Percentiles rank a stretch among this genome's conserved stretches.
phyloP scores from a whole-genome alignment of 2,329 filamentous ascomycete species.

The Aspergillus niger region DNA sequence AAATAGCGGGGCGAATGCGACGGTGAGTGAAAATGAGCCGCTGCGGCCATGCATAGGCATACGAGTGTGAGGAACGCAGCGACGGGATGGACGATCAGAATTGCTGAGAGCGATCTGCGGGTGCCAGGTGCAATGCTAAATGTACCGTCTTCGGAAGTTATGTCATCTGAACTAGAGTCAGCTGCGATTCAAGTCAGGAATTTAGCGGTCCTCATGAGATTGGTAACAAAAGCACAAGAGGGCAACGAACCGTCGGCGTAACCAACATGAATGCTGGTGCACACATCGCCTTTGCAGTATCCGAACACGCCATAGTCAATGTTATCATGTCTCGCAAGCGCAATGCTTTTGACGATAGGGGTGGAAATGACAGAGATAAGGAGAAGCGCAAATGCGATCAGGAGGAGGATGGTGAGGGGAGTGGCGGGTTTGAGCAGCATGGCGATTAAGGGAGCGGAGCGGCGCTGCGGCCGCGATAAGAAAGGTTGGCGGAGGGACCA shows the following conservation, averaged over 20 bases:
- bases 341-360: slow-evolving; percentile 82
- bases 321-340: slow-evolving; percentile 74
- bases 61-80: slow-evolving; percentile 83
- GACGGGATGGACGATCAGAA: slow-evolving; percentile 90
- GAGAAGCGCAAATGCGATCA: slow-evolving; percentile 80
- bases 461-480: slow-evolving; percentile 10
- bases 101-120: slow-evolving; percentile 73
- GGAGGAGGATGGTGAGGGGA: slow-evolving; percentile 81
- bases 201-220: not conserved
- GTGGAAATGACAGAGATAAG: slow-evolving; percentile 88
- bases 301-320: slow-evolving; percentile 92
- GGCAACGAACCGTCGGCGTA: slow-evolving; percentile 74
- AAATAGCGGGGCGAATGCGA: slow-evolving; percentile 90
- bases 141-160: slow-evolving; percentile 49
- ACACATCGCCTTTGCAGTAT: slow-evolving; percentile 68
- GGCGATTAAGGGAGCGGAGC: slow-evolving; percentile 32
- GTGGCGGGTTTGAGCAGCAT: slow-evolving; percentile 90
- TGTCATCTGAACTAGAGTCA: slow-evolving; percentile 28
- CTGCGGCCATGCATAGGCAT: slow-evolving; percentile 76
- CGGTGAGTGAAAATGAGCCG: slow-evolving; percentile 82
- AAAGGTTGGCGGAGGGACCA: slow-evolving; percentile 1
- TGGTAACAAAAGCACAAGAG: slow-evolving; percentile 11
- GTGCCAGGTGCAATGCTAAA: slow-evolving; percentile 67
- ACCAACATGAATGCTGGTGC: slow-evolving; percentile 75
- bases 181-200: not conserved